Evolutionary conservation across 2,329 filamentous ascomycete species (phyloP).

Genomic region (Trichoderma gracile): DNA sequence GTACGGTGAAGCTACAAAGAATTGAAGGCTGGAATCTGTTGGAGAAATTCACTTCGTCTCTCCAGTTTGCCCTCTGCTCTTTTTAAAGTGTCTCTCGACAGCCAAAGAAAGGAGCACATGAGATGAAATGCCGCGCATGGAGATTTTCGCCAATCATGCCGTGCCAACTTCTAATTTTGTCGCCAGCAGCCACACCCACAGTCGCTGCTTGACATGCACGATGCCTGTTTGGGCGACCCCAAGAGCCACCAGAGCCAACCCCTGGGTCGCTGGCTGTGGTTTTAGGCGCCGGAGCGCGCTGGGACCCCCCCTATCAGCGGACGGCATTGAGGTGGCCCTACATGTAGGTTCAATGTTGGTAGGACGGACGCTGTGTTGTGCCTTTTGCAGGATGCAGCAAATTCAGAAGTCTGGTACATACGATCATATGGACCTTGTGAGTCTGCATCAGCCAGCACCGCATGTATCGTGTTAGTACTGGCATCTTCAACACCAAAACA

Average conservation of each 20-base stretch:
- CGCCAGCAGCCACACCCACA: slow-evolving; percentile 15
- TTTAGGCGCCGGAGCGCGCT: slow-evolving; percentile 18
- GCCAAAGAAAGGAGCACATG: slow-evolving; percentile 12
- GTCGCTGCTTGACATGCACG: slow-evolving; percentile 15
- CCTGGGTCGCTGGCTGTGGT: slow-evolving; percentile 11
- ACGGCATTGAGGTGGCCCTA: slow-evolving; percentile 2
- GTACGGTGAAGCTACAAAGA: neutral
- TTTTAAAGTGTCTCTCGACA: neutral
- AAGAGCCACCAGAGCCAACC: slow-evolving; percentile 18
- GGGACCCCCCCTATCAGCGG: slow-evolving; percentile 2
- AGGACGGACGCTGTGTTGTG: neutral
- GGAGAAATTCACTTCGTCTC: too few species aligned
- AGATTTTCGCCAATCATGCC: slow-evolving; percentile 19
- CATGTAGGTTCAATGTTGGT: too few species aligned
- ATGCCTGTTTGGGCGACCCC: slow-evolving; percentile 23
- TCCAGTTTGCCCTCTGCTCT: too few species aligned
- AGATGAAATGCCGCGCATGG: slow-evolving; percentile 18
- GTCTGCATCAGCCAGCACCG: too few species aligned
- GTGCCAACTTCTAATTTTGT: slow-evolving; percentile 21
- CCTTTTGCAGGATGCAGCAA: neutral
- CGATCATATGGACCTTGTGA: too few species aligned
- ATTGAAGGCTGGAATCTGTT: neutral
- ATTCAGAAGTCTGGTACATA: too few species aligned
- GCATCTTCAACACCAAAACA: neutral
- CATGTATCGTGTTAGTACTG: too few species aligned